Conservation (phyloP, 2,329 filamentous ascomycete species). For the Penicillium crustosum region DNA sequence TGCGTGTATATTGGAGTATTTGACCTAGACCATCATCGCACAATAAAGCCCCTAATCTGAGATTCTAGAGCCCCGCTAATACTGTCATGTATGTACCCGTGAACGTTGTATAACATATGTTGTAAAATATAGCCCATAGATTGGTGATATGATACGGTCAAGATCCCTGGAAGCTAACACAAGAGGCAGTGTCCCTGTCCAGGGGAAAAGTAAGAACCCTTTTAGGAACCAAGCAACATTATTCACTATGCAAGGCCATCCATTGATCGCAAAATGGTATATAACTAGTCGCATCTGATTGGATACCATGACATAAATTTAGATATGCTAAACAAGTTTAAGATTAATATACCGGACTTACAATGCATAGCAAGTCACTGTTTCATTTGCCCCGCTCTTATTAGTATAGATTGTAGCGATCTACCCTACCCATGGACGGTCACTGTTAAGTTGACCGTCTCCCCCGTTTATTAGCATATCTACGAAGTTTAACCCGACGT, state of each 20-base stretch:
- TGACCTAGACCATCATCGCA: background rate
- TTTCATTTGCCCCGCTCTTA: background rate
- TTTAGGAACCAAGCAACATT: slow-evolving; percentile 28
- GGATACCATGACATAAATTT: background rate
- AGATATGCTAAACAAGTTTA: background rate
- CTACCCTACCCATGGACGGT: background rate
- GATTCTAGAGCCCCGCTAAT: slow-evolving; percentile 7
- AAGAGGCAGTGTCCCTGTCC: background rate
- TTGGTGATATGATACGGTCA: background rate
- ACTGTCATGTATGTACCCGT: background rate
- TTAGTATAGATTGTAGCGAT: background rate
- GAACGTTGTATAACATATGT: background rate
- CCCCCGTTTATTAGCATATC: slow-evolving; percentile 1
- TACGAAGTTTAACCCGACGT: slow-evolving; percentile 9
- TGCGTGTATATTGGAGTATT: slow-evolving; percentile 7
- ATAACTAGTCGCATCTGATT: background rate
- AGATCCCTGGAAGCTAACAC: background rate
- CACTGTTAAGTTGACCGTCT: background rate
- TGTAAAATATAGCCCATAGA: background rate
- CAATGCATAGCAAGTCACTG: background rate
- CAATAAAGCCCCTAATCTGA: background rate
- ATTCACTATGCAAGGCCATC: background rate
- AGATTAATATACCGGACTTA: no score
- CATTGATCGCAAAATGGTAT: background rate
- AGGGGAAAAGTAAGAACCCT: slow-evolving; percentile 31